Evolutionary conservation across 2,329 filamentous ascomycete species (phyloP).

Genomic region (Lachnellula occidentalis): DNA sequence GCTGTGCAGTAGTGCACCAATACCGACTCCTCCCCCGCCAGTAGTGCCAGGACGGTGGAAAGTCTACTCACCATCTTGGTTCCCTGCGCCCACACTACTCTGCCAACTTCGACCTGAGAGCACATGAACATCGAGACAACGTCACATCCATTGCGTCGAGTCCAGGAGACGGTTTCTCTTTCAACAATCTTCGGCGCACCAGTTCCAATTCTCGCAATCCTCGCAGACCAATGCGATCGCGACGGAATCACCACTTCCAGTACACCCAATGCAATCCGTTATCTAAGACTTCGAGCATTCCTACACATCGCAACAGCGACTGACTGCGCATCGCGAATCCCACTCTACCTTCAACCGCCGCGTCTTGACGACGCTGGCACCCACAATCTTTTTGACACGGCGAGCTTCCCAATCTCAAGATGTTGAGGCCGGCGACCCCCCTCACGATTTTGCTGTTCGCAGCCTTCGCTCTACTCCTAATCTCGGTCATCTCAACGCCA

Average conservation of each 20-base stretch:
- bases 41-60: no score
- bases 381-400: slow-evolving; percentile 17
- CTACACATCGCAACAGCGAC: slow-evolving; percentile 1
- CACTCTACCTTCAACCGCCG: slow-evolving; percentile 27
- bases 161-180: no score
- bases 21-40: no score
- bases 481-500: slow-evolving; percentile 87
- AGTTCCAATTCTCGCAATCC: no score
- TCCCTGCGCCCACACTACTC: no score
- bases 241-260: not conserved
- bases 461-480: slow-evolving; percentile 78
- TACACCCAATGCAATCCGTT: slow-evolving; percentile 5
- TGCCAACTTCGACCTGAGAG: no score
- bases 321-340: slow-evolving; percentile 1
- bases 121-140: not conserved
- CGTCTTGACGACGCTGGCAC: slow-evolving; percentile 42
- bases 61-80: no score
- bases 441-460: slow-evolving; percentile 77
- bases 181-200: not conserved
- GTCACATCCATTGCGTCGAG: not conserved
- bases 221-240: slow-evolving; percentile 6
- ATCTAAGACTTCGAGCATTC: slow-evolving; percentile 3
- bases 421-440: slow-evolving; percentile 85
- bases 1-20: no score
- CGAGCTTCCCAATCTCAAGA: slow-evolving; percentile 32